Evolutionary conservation across 2,329 filamentous ascomycete genomes (phyloP).

Genomic region (Aspergillus candidus): DNA sequence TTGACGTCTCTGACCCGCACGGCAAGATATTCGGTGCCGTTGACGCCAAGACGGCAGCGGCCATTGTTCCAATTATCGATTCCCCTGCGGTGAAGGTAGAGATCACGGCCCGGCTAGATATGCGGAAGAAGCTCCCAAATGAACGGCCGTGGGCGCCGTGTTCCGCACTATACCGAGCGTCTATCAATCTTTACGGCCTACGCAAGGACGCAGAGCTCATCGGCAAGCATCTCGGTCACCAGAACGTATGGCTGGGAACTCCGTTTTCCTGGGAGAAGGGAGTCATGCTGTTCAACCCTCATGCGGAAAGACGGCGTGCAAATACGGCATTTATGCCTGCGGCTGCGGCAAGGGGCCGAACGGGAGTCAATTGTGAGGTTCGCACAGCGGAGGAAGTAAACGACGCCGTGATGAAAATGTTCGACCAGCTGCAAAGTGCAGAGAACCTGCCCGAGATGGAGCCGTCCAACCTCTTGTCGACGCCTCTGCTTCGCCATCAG

Average conservation of each 20-base stretch:
- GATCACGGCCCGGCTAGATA: slow-evolving; percentile 64
- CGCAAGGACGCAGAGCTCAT: slow-evolving; percentile 59
- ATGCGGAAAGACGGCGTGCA: slow-evolving; percentile 48
- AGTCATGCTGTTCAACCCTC: slow-evolving; percentile 70
- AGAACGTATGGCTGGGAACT: slow-evolving; percentile 60
- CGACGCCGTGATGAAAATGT: slow-evolving; percentile 76
- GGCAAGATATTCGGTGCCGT: slow-evolving; percentile 69
- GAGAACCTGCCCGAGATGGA: slow-evolving; percentile 72
- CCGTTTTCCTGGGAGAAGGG: slow-evolving; percentile 62
- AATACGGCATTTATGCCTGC: slow-evolving; percentile 29
- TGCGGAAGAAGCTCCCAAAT: slow-evolving; percentile 56
- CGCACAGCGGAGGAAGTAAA: slow-evolving; percentile 81
- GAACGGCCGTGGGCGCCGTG: slow-evolving; percentile 60
- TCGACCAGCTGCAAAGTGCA: slow-evolving; percentile 71
- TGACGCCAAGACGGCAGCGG: slow-evolving; percentile 60
- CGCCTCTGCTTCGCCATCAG: slow-evolving; percentile 72
- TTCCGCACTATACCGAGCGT: slow-evolving; percentile 58
- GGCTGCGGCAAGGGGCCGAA: slow-evolving; percentile 20
- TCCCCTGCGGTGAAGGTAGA: slow-evolving; percentile 57
- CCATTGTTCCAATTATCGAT: slow-evolving; percentile 68
- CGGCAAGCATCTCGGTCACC: slow-evolving; percentile 61
- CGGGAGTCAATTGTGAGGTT: slow-evolving; percentile 33
- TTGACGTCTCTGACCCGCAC: slow-evolving; percentile 68
- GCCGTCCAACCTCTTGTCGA: slow-evolving; percentile 56
- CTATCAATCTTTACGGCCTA: slow-evolving; percentile 74